Percentiles rank a stretch among this genome's conserved stretches.
These are phyloP conservation scores for Candida sp. DNA, from an alignment of 1,139 yeast genomes.

Conservation along the genomic window DNA sequence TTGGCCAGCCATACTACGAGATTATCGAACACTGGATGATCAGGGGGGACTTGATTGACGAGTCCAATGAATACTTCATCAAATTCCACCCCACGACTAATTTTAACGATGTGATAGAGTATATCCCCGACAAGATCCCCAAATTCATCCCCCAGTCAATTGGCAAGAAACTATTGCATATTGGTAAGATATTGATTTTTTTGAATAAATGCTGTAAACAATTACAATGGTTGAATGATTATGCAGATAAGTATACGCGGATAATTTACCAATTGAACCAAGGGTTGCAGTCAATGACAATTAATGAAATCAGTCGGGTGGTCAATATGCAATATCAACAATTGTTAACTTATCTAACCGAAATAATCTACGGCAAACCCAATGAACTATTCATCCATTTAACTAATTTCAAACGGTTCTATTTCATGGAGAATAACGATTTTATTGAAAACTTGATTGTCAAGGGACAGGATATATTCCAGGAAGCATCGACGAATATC, in stretches of 20 bases:
- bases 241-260: slow-evolving; percentile 32
- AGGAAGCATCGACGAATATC: slow-evolving; percentile 59
- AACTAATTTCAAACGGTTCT: slow-evolving; percentile 57
- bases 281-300: slow-evolving; percentile 32
- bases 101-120: slow-evolving; percentile 35
- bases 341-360: slow-evolving; percentile 51
- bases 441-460: slow-evolving; percentile 64
- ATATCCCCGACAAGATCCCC: slow-evolving; percentile 50
- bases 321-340: slow-evolving; percentile 56
- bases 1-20: slow-evolving; percentile 61
- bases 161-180: slow-evolving; percentile 60
- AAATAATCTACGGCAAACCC: slow-evolving; percentile 47
- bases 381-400: slow-evolving; percentile 52
- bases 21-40: slow-evolving; percentile 66
- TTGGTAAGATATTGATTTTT: slow-evolving; percentile 77
- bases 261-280: slow-evolving; percentile 17
- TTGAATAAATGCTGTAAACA: slow-evolving; percentile 58
- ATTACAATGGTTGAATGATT: slow-evolving; percentile 37
- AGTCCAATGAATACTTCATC: slow-evolving; percentile 71
- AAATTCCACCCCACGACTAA: slow-evolving; percentile 27
- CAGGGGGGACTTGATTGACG: slow-evolving; percentile 58
- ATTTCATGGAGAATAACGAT: slow-evolving; percentile 75
- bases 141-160: slow-evolving; percentile 39
- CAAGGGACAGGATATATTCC: slow-evolving; percentile 53
- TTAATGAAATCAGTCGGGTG: slow-evolving; percentile 23